Evolutionary conservation across 768 basidiomycete species (phyloP).

Genomic region (Phlegmacium glaucopus): DNA sequence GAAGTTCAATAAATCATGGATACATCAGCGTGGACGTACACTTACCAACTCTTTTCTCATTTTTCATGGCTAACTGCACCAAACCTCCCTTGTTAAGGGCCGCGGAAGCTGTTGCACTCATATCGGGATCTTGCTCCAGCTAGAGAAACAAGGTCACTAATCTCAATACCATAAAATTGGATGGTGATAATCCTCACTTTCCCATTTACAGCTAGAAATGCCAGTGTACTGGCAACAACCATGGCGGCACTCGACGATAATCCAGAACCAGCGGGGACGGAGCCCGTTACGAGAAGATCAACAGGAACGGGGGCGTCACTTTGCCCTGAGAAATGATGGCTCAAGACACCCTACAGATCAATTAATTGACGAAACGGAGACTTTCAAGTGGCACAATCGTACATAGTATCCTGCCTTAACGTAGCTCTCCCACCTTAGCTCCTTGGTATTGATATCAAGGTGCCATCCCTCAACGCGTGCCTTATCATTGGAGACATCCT

Average conservation of each 20-base stretch:
- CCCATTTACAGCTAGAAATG: conserved; percentile 75
- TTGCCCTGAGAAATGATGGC: conserved; percentile 47
- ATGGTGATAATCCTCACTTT: conserved; percentile 34
- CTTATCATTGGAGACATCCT: conserved; percentile 32
- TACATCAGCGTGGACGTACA: not conserved
- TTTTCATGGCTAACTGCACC: conserved; percentile 77
- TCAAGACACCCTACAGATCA: conserved; percentile 53
- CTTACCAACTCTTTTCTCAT: conserved; percentile 78
- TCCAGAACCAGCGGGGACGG: conserved; percentile 84
- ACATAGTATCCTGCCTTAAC: conserved; percentile 86
- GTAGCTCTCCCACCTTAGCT: conserved; percentile 83
- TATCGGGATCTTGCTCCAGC: conserved; percentile 16
- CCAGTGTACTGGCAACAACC: conserved; percentile 83
- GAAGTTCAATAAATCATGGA: not conserved
- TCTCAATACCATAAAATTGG: not conserved
- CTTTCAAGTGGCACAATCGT: not conserved
- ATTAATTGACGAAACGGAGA: not conserved
- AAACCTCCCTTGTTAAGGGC: conserved; percentile 63
- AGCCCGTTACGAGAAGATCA: conserved; percentile 76
- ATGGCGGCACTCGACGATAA: conserved; percentile 87
- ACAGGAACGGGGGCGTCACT: conserved; percentile 47
- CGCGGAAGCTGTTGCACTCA: conserved; percentile 2
- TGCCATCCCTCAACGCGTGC: conserved; percentile 58
- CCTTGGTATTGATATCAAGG: conserved; percentile 67
- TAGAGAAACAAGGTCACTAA: conserved; percentile 6